These are phyloP conservation scores for Backusella tarrabulga DNA, from an alignment of 192 early-diverging fungal genomes.

Conservation along the genomic window DNA sequence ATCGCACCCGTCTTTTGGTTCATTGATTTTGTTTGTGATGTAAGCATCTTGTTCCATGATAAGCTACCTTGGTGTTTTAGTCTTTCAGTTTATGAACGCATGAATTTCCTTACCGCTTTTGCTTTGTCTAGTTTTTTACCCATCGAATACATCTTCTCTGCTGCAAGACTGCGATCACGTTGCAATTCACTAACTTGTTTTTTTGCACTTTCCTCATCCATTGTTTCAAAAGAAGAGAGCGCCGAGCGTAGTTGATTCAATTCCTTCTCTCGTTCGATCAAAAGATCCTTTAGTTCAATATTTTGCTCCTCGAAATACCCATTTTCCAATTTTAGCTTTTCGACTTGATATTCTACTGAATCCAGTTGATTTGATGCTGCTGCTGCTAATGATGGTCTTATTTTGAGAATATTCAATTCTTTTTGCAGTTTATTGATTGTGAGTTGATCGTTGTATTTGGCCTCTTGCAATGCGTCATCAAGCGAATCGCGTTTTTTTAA, in stretches of 20 bases:
- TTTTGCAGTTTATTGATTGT: not conserved
- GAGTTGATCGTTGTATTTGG: not conserved
- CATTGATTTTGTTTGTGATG: not conserved
- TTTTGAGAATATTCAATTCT: not conserved
- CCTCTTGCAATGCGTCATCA: not conserved
- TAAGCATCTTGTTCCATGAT: not conserved
- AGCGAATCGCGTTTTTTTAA: not conserved
- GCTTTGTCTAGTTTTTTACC: not conserved
- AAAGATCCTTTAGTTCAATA: not conserved
- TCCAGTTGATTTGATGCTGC: not conserved
- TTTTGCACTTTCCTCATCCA: not conserved
- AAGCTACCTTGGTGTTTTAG: not conserved
- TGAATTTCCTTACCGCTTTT: not conserved
- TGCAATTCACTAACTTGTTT: not conserved
- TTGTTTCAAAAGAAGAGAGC: not conserved
- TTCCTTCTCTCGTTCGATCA: not conserved
- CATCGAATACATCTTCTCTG: not conserved
- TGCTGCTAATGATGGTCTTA: not conserved
- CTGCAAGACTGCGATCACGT: not conserved
- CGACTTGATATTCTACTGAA: not conserved
- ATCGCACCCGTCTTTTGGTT: not conserved
- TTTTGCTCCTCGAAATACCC: not conserved
- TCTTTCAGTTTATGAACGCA: not conserved
- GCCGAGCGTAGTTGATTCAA: not conserved
- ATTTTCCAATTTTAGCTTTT: not conserved